Conservation (phyloP, 176 grass and related monocot genomes). For the Zoysia japonica region DNA sequence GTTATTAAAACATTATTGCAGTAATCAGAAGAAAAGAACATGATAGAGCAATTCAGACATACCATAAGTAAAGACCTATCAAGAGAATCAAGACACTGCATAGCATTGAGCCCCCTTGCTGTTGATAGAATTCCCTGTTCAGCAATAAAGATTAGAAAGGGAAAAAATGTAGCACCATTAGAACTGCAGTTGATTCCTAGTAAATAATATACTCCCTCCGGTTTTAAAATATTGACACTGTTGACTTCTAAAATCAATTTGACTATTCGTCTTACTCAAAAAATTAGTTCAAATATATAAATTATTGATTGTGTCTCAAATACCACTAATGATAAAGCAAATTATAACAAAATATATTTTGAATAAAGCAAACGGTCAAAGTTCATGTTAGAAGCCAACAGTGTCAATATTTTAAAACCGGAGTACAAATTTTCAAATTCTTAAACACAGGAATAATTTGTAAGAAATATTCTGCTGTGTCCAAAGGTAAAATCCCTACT, state of each 20-base stretch:
- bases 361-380: too few relatives aligned
- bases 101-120: constrained; percentile 63
- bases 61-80: constrained; percentile 80
- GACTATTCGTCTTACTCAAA: too few relatives aligned
- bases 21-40: constrained; percentile 1
- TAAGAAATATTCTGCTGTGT: background rate
- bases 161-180: background rate
- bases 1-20: constrained; percentile 12
- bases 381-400: too few relatives aligned
- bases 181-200: constrained; percentile 22
- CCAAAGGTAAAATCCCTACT: background rate
- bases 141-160: constrained; percentile 27
- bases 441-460: constrained; percentile 11
- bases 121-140: constrained; percentile 90
- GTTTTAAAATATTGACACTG: too few relatives aligned
- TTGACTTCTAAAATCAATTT: too few relatives aligned
- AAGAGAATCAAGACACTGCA: constrained; percentile 63
- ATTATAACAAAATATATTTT: too few relatives aligned
- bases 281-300: too few relatives aligned
- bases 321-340: too few relatives aligned
- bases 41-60: background rate
- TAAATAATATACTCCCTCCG: background rate
- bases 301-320: too few relatives aligned
- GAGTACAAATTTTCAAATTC: too few relatives aligned
- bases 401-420: too few relatives aligned